A percentile compares a stretch with the other conserved stretches of the same genome.
phyloP scores from a whole-genome alignment of 345 rosid species.

The Dipteronia sinensis region DNA sequence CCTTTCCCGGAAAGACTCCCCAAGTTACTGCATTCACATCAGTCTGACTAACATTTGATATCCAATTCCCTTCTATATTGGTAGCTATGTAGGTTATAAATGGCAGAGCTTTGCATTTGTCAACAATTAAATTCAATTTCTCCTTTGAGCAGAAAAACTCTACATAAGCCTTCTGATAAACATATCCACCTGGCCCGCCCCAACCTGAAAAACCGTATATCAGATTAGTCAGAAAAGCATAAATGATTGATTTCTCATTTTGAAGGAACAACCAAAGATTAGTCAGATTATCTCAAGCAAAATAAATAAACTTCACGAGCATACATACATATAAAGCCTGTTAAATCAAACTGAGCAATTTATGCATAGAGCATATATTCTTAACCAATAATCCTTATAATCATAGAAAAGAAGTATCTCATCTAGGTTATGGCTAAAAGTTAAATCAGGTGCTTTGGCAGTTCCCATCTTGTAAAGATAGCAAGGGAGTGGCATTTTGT shows the following conservation, averaged over 20 bases:
- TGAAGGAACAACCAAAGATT: neutral
- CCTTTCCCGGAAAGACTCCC: slow-evolving; percentile 94
- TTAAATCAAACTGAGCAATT: neutral
- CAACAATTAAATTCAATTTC: slow-evolving; percentile 60
- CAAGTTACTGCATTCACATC: slow-evolving; percentile 93
- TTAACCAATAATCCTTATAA: neutral
- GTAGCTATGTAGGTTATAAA: slow-evolving; percentile 70
- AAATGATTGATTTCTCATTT: neutral
- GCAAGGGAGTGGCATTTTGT: too few species aligned
- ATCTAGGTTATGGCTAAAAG: too few species aligned
- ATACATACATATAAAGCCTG: neutral
- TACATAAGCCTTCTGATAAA: slow-evolving; percentile 93
- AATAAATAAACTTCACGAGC: neutral
- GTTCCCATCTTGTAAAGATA: too few species aligned
- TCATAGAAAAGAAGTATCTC: too few species aligned
- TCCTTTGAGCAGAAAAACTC: slow-evolving; percentile 93
- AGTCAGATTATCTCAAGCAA: neutral
- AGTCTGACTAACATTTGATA: slow-evolving; percentile 50
- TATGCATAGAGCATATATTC: neutral
- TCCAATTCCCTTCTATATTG: slow-evolving; percentile 61
- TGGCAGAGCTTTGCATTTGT: slow-evolving; percentile 66
- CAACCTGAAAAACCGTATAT: slow-evolving; percentile 59
- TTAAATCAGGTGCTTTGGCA: too few species aligned
- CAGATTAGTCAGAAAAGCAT: neutral
- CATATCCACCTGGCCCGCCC: slow-evolving; percentile 97